phyloP scores from a whole-genome alignment of 495 filamentous ascomycete genomes.

The Aspergillus cristatus region DNA sequence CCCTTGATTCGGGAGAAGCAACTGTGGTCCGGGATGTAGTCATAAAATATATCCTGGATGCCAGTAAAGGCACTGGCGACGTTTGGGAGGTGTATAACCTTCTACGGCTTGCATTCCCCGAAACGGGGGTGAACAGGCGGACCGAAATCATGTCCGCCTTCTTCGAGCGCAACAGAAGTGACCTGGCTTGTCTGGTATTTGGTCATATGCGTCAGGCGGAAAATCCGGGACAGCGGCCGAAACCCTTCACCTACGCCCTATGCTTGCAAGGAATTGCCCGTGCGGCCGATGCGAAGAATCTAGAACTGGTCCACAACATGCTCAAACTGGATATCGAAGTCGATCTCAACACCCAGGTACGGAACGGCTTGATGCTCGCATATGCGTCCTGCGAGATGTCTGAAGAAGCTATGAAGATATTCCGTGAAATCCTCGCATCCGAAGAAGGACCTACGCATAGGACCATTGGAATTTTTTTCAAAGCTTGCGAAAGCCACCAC shows the following conservation, averaged over 20 bases:
- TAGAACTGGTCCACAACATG: constrained; percentile 78
- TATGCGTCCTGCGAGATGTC: constrained; percentile 60
- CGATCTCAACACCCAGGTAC: constrained; percentile 63
- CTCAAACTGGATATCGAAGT: constrained; percentile 78
- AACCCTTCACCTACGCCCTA: constrained; percentile 60
- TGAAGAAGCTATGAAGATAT: constrained; percentile 61
- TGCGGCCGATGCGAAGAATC: constrained; percentile 50
- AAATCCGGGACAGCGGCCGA: constrained; percentile 48
- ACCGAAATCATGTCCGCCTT: constrained; percentile 72
- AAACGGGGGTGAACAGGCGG: constrained; percentile 51
- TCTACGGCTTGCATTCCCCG: constrained; percentile 67
- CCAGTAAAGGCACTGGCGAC: constrained; percentile 45
- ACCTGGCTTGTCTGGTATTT: constrained; percentile 79
- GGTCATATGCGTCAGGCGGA: constrained; percentile 75
- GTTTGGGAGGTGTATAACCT: constrained; percentile 80
- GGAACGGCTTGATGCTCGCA: constrained; percentile 80
- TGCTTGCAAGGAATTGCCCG: constrained; percentile 69
- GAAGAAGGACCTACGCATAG: constrained; percentile 74
- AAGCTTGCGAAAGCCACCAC: constrained; percentile 56
- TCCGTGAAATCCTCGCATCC: constrained; percentile 67
- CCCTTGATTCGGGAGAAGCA: constrained; percentile 55
- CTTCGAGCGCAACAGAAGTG: constrained; percentile 63
- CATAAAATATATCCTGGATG: constrained; percentile 55
- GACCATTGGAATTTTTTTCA: constrained; percentile 69
- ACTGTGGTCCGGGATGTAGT: constrained; percentile 52